These are phyloP conservation scores for Thozetella sp. DNA, from an alignment of 495 filamentous ascomycete genomes.

Conservation along the genomic window DNA sequence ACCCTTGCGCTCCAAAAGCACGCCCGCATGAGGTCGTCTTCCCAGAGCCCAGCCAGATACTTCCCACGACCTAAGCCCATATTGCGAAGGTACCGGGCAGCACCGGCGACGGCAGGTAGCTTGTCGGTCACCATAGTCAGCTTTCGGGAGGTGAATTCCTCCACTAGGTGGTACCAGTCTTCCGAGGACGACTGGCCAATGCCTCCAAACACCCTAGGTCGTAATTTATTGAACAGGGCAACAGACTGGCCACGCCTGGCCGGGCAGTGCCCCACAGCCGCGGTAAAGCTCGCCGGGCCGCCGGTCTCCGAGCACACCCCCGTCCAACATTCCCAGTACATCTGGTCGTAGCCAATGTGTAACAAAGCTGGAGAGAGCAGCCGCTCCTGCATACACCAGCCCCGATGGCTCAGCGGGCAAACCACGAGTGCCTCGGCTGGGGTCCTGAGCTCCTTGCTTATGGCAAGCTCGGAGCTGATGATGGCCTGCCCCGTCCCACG, in stretches of 20 bases:
- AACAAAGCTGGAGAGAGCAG: slow-evolving; percentile 13
- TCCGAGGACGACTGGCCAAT: neutral
- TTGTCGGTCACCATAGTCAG: slow-evolving; percentile 20
- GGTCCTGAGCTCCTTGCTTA: neutral
- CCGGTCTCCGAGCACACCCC: neutral
- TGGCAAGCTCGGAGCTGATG: neutral
- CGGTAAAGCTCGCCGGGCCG: neutral
- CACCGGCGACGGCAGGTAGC: slow-evolving; percentile 24
- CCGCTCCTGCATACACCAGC: slow-evolving; percentile 23
- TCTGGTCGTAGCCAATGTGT: slow-evolving; percentile 17
- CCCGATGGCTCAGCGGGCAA: slow-evolving; percentile 22
- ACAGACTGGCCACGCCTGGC: too few relatives aligned
- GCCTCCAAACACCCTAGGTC: neutral
- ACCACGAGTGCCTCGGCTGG: neutral
- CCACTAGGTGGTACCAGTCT: slow-evolving; percentile 19
- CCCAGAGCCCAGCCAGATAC: slow-evolving; percentile 28
- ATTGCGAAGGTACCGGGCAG: slow-evolving; percentile 15
- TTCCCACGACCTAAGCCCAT: slow-evolving; percentile 9
- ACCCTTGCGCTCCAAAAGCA: slow-evolving; percentile 17
- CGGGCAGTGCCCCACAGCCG: neutral
- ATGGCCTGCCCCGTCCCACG: neutral
- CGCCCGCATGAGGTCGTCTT: slow-evolving; percentile 18
- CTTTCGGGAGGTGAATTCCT: slow-evolving; percentile 19
- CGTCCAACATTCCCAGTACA: slow-evolving; percentile 20
- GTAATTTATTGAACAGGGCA: neutral